Percentiles rank a stretch among this genome's conserved stretches.
phyloP scores from a whole-genome alignment of 257 asterid species.

The Cinchona pubescens region DNA sequence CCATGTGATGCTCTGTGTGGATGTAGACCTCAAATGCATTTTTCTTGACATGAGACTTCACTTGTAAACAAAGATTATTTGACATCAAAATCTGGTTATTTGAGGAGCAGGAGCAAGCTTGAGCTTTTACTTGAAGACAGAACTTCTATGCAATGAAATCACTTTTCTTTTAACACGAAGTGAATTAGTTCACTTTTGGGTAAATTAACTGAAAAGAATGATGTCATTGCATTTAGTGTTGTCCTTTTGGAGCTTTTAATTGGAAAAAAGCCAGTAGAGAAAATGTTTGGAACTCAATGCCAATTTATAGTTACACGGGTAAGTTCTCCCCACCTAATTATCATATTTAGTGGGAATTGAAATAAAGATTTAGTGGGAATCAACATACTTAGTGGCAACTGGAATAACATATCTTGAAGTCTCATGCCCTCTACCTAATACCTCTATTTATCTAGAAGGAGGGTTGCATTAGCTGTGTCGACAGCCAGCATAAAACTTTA shows the following conservation, averaged over 20 bases:
- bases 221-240: conserved; percentile 89
- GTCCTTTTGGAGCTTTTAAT: conserved; percentile 85
- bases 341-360: too few relatives aligned
- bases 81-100: background rate
- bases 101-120: background rate
- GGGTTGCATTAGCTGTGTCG: too few relatives aligned
- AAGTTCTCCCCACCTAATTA: conserved; percentile 18
- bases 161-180: conserved; percentile 3
- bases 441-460: too few relatives aligned
- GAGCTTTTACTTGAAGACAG: background rate
- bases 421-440: too few relatives aligned
- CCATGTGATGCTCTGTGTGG: background rate
- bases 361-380: too few relatives aligned
- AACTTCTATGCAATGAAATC: background rate
- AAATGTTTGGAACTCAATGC: conserved; percentile 59
- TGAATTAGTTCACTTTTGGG: conserved; percentile 44
- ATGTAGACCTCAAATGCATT: background rate
- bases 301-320: conserved; percentile 92
- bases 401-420: too few relatives aligned
- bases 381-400: too few relatives aligned
- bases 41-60: background rate
- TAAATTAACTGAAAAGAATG: conserved; percentile 90
- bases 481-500: too few relatives aligned
- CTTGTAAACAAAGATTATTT: background rate
- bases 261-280: conserved; percentile 83